These are phyloP conservation scores for Tolypocladium sp. DNA, from an alignment of 2,329 filamentous ascomycete species.

Conservation along the genomic window DNA sequence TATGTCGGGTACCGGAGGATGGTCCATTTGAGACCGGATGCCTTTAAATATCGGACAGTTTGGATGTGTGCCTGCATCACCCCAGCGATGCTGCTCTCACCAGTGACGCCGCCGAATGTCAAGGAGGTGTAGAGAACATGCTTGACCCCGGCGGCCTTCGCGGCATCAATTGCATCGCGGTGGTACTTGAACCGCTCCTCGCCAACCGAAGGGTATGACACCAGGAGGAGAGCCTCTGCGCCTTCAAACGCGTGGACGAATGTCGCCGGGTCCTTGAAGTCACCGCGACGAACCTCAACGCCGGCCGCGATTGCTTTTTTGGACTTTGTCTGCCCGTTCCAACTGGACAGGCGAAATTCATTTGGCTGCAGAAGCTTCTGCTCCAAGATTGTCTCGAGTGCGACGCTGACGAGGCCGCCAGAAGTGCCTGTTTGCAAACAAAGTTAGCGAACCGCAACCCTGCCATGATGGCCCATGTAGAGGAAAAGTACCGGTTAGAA, in stretches of 20 bases:
- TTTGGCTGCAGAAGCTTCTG: not conserved
- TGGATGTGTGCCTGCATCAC: not conserved
- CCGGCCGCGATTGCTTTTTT: not conserved
- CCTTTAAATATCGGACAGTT: not conserved
- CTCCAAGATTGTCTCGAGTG: not conserved
- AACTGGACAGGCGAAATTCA: not conserved
- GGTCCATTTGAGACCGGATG: not conserved
- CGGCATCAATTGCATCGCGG: not conserved
- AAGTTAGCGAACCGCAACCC: too few species aligned
- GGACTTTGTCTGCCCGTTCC: not conserved
- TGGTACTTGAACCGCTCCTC: not conserved
- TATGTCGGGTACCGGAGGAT: not conserved
- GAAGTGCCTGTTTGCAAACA: not conserved
- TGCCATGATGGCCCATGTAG: too few species aligned
- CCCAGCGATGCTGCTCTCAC: not conserved
- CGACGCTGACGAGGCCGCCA: not conserved
- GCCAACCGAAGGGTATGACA: not conserved
- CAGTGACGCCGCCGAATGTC: not conserved
- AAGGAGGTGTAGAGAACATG: not conserved
- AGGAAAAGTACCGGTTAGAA: not conserved
- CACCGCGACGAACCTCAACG: not conserved
- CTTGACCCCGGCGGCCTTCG: not conserved
- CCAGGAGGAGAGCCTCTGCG: not conserved
- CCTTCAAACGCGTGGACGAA: not conserved
- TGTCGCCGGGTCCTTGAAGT: not conserved